Evolutionary conservation across 1,284 basidiomycete genomes (phyloP).

Genomic region (Boletus semigastroideus): DNA sequence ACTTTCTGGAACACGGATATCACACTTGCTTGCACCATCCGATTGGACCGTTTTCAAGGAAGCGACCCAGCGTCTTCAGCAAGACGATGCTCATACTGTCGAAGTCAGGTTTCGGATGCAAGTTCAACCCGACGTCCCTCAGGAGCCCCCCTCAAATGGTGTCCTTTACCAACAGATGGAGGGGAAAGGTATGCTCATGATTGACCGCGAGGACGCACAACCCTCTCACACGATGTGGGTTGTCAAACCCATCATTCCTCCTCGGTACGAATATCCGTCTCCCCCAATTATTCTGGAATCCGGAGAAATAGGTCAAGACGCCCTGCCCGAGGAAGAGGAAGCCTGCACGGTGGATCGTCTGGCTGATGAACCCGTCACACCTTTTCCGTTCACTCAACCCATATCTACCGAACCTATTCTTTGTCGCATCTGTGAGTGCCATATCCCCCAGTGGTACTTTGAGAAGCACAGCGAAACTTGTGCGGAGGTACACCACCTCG

Average conservation of each 20-base stretch:
- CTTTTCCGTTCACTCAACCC: slow-evolving; percentile 72
- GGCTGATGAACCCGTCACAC: slow-evolving; percentile 50
- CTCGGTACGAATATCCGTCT: slow-evolving; percentile 62
- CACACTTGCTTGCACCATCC: slow-evolving; percentile 78
- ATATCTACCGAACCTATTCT: slow-evolving; percentile 87
- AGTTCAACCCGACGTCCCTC: slow-evolving; percentile 60
- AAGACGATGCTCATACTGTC: slow-evolving; percentile 93
- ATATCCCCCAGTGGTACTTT: slow-evolving; percentile 98
- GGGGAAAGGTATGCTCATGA: slow-evolving; percentile 98
- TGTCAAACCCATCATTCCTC: slow-evolving; percentile 79
- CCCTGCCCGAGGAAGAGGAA: slow-evolving; percentile 38
- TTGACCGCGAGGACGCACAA: slow-evolving; percentile 82
- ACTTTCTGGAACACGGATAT: slow-evolving; percentile 79
- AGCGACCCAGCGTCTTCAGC: slow-evolving; percentile 82
- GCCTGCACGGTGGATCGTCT: slow-evolving; percentile 20
- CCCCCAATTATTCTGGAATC: slow-evolving; percentile 56
- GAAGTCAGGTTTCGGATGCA: slow-evolving; percentile 89
- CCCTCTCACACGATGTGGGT: slow-evolving; percentile 99
- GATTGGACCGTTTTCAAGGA: slow-evolving; percentile 87
- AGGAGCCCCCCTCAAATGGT: slow-evolving; percentile 47
- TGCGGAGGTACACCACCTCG: slow-evolving; percentile 93
- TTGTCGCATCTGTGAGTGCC: slow-evolving; percentile 97
- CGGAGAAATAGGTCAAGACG: slow-evolving; percentile 54
- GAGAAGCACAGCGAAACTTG: slow-evolving; percentile 99
- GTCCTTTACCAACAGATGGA: slow-evolving; percentile 87